These are phyloP conservation scores for Colletotrichum shisoi DNA, from an alignment of 2,329 filamentous ascomycete species.

Conservation along the genomic window DNA sequence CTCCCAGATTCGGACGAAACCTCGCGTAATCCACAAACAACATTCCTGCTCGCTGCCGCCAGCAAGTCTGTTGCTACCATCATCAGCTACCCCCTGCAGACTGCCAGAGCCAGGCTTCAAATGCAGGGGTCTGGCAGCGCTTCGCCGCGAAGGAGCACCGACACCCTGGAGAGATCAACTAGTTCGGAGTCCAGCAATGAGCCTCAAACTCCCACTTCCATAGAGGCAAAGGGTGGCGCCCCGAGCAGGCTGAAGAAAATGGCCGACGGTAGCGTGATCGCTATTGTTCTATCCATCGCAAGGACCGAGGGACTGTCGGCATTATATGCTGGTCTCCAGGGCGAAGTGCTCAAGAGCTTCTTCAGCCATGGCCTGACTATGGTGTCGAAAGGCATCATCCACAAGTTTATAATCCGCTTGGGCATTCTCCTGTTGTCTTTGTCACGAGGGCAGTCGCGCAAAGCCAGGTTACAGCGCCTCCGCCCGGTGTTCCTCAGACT, in stretches of 20 bases:
- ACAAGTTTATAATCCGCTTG: constrained; percentile 72
- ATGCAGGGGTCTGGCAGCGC: constrained; percentile 52
- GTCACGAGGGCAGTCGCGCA: constrained; percentile 14
- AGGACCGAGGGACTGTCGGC: constrained; percentile 71
- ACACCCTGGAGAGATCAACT: constrained; percentile 25
- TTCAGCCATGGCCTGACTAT: constrained; percentile 87
- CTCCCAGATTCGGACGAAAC: constrained; percentile 58
- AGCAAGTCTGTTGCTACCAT: constrained; percentile 81
- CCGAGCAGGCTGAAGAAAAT: constrained; percentile 39
- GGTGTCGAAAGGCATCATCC: constrained; percentile 81
- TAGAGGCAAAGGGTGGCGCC: background rate
- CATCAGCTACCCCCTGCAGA: constrained; percentile 84
- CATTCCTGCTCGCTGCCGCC: constrained; percentile 69
- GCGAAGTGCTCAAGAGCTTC: constrained; percentile 83
- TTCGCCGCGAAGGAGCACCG: constrained; percentile 42
- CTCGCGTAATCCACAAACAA: constrained; percentile 20
- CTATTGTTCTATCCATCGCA: constrained; percentile 65
- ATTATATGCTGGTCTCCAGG: constrained; percentile 78
- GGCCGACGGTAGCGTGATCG: constrained; percentile 65
- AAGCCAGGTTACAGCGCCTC: constrained; percentile 38
- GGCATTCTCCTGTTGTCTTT: constrained; percentile 64
- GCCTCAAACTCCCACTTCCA: constrained; percentile 1
- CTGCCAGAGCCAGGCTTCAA: constrained; percentile 83
- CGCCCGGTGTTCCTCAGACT: constrained; percentile 14
- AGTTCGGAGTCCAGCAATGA: background rate